Evolutionary conservation across 2,329 filamentous ascomycete species (phyloP), one percentile per base, ranked within the genome.

Genomic region (Leptodontidium sp.): DNA sequence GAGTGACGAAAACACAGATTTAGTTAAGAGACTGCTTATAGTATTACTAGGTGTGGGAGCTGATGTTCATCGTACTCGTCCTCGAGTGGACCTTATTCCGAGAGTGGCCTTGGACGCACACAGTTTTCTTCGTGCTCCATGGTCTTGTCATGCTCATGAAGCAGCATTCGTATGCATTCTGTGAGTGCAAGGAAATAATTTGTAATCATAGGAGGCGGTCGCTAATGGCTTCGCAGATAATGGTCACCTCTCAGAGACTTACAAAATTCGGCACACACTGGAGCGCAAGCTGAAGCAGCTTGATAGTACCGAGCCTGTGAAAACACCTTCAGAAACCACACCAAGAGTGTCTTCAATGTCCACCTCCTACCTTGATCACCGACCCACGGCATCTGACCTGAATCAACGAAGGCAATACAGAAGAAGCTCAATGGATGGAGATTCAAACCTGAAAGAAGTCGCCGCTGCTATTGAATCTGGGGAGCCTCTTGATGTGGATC

Each of bases 31-130:
- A 50, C 12, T 57, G 29, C 24, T 43, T 8, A 57, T n/a, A 21
- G 6, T n/a, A 49, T 47, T 58, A 17, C 69, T 58, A 88, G 86
- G 71, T 91, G 1, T 94, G 91, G 91, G 90, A 95, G 80, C 82
- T 84, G 0, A 70, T 83, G 15, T 94, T 90, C 74, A 84, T 93
- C 12, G 84, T 81, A 4, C 83, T 83, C 9, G 85, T 91, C 3
- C 81, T 94, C 5, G 86, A 85, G 63, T 87, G 91, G 81, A 90
- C 91, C 0, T 84, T 91, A 61, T 85, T 89, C 75, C 85, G 91
- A 4, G 87, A 93, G 62, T 95, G 92, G 92, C 90, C 91, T 1
- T 94, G 92, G 92, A 93, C 92, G 15, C 92, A 93, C 75, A 93
- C 91, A 1, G 90, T 93, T 21, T 93, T 92, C 78, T 91, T 93